phyloP scores from a whole-genome alignment of 768 basidiomycete species.

The Collybia sordida region DNA sequence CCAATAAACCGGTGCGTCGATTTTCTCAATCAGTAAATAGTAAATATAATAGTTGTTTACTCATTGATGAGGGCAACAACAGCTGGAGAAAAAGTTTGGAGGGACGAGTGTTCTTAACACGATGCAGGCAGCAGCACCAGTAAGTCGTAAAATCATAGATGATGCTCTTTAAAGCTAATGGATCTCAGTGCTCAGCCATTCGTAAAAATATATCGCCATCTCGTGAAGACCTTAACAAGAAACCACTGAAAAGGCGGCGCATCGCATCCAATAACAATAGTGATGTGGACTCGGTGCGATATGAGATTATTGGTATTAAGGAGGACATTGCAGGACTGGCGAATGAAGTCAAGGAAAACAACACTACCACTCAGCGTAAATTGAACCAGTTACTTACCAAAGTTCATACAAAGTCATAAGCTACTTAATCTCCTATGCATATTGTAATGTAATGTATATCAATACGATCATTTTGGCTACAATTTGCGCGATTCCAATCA shows the following conservation, averaged over 20 bases:
- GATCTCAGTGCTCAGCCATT: not conserved
- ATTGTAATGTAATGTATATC: no score
- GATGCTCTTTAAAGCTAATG: not conserved
- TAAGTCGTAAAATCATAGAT: not conserved
- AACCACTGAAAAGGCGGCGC: not conserved
- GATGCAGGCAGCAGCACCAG: not conserved
- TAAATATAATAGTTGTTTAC: no score
- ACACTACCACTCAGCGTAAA: no score
- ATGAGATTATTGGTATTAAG: not conserved
- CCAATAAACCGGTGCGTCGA: not conserved
- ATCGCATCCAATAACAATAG: not conserved
- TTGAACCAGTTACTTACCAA: no score
- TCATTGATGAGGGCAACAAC: not conserved
- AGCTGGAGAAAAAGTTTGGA: no score
- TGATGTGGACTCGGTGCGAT: not conserved
- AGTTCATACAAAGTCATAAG: no score
- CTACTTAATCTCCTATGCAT: no score
- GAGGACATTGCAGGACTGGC: not conserved
- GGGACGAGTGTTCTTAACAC: not conserved
- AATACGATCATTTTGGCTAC: no score
- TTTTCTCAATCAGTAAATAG: not conserved
- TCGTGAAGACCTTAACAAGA: not conserved
- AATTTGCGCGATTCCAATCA: no score
- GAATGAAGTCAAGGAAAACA: not conserved
- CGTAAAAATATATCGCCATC: not conserved